Conservation (phyloP, 1,284 basidiomycete species). For the Xerocomus minutiporus region DNA sequence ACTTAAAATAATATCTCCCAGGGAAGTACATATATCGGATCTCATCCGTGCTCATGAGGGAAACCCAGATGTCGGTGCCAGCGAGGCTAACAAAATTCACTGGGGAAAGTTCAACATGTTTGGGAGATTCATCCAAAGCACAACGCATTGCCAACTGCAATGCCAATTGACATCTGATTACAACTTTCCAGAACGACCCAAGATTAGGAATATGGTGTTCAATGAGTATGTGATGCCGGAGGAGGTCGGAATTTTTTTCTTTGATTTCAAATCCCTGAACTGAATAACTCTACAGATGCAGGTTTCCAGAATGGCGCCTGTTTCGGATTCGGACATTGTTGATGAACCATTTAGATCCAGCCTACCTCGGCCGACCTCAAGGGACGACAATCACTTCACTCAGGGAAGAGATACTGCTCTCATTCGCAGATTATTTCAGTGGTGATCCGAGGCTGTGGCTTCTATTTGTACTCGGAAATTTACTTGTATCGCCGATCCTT, state of each 20-base stretch:
- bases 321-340: slow-evolving; percentile 39
- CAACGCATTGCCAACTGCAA: slow-evolving; percentile 67
- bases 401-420: slow-evolving; percentile 33
- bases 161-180: slow-evolving; percentile 59
- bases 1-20: slow-evolving; percentile 31
- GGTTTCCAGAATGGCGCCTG: slow-evolving; percentile 50
- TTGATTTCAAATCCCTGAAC: slow-evolving; percentile 3
- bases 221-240: slow-evolving; percentile 55
- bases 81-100: slow-evolving; percentile 64
- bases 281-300: slow-evolving; percentile 44
- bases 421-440: slow-evolving; percentile 34
- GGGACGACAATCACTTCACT: slow-evolving; percentile 29
- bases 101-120: slow-evolving; percentile 87
- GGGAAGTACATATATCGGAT: slow-evolving; percentile 81
- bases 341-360: slow-evolving; percentile 39
- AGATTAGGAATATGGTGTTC: slow-evolving; percentile 50
- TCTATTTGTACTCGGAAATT: slow-evolving; percentile 22
- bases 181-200: slow-evolving; percentile 47
- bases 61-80: slow-evolving; percentile 59
- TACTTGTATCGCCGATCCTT: slow-evolving; percentile 29
- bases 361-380: slow-evolving; percentile 31
- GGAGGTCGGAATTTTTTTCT: slow-evolving; percentile 43
- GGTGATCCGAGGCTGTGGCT: slow-evolving; percentile 16
- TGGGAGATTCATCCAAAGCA: slow-evolving; percentile 68
- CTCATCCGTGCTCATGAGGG: slow-evolving; percentile 74